These are phyloP conservation scores for Cryomyces minteri DNA, from an alignment of 495 filamentous ascomycete species.

Conservation along the genomic window DNA sequence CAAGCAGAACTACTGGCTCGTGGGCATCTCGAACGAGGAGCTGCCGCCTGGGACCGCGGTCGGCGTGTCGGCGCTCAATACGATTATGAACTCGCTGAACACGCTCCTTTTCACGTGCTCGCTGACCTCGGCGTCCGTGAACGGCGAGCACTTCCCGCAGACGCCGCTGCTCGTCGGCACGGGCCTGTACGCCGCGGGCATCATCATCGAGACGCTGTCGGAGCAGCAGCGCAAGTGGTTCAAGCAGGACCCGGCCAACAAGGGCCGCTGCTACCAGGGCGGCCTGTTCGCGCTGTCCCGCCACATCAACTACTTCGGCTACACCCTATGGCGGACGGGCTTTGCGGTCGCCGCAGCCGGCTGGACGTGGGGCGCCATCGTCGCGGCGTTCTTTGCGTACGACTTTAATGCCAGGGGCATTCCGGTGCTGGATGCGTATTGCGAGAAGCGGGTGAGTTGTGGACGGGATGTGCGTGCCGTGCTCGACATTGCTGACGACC, in stretches of 20 bases:
- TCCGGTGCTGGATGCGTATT: slow-evolving; percentile 10
- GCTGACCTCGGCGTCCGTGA: slow-evolving; percentile 7
- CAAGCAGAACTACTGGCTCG: slow-evolving; percentile 32
- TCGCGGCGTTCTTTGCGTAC: slow-evolving; percentile 1
- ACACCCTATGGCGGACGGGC: slow-evolving; percentile 13
- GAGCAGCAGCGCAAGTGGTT: slow-evolving; percentile 8
- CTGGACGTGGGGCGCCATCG: slow-evolving; percentile 10
- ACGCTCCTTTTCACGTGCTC: slow-evolving; percentile 11
- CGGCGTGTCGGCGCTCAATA: slow-evolving; percentile 25
- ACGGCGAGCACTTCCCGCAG: slow-evolving; percentile 14
- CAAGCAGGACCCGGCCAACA: slow-evolving; percentile 11
- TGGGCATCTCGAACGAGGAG: slow-evolving; percentile 23
- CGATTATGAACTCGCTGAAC: slow-evolving; percentile 24
- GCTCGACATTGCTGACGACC: slow-evolving; percentile 1
- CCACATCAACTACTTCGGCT: slow-evolving; percentile 15
- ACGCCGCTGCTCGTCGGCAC: slow-evolving; percentile 12
- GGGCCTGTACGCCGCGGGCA: slow-evolving; percentile 8
- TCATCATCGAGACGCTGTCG: slow-evolving; percentile 9
- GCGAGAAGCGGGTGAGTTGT: slow-evolving; percentile 8
- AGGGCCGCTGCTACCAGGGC: slow-evolving; percentile 10
- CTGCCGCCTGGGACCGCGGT: slow-evolving; percentile 21
- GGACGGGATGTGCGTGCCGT: not conserved
- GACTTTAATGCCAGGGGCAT: slow-evolving; percentile 8
- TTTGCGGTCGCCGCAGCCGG: slow-evolving; percentile 14
- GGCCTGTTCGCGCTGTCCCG: slow-evolving; percentile 10